Base-by-base conservation (phyloP, 2,329 filamentous ascomycete genomes). In the Penicillium vulpinum region DNA sequence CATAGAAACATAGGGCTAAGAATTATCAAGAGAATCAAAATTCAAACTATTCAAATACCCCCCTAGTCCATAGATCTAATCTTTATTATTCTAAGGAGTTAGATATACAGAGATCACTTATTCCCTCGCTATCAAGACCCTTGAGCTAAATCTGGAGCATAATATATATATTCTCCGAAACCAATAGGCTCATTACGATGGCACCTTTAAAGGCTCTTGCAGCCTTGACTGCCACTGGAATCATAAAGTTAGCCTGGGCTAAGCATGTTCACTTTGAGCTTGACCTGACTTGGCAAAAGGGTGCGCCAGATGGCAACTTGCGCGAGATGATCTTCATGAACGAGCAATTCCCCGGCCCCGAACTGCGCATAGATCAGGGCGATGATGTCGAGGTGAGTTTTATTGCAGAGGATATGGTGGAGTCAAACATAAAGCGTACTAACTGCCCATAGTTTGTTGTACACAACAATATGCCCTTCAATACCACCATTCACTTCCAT, bases 291-390 rank as follows among this genome's bases (percentile, higher is more conserved):
- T 74, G 70, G 70, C 67, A 68, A 36, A 62, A 68, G 24, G 69
- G 71, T 18, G 66, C 68, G 10, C 68, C 70, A 0, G 68, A 74
- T 58, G 72, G 73, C 18, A 65, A 69, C 62, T 62, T 60, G 10
- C 63, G 71, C 8, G 65, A 72, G 16, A 67, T 70, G 57, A 63
- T 74, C 18, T 67, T 70, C 33, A 69, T 71, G 56, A 75, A 74
- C 51, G 65, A 65, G 5, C 63, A 66, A 44, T 72, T 71, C 43
- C 72, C 73, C 5, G 70, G 69, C 4, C 71, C 72, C 3, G 57
- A 67, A 31, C 28, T 73, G n/a, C 59, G 60, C 24, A 36, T 67
- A 10, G 58, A 68, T 10, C 63, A 72, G 41, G 67, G 61, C 10
- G 70, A 72, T 53, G 62, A 70, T 49, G 65, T 72, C 8, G 62